A percentile compares a stretch with the other conserved stretches of the same genome.
Conservation (phyloP, 1,139 yeast genomes). For the Magnusiomyces paraingens region DNA sequence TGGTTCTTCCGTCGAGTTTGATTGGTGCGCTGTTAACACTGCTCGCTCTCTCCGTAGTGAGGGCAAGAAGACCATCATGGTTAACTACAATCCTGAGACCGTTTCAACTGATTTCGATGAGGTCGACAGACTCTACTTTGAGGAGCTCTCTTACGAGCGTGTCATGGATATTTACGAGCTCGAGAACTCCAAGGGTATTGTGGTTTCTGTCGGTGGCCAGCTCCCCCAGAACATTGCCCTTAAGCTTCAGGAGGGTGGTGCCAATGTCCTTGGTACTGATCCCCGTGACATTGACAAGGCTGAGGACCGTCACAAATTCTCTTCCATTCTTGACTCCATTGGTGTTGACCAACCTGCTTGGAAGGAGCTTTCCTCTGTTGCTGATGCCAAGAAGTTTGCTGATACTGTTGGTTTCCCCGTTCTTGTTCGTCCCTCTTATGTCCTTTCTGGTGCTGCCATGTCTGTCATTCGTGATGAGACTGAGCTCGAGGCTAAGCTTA, state of each 20-base stretch:
- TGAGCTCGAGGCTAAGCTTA: slow-evolving; percentile 79
- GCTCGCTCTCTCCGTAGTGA: slow-evolving; percentile 88
- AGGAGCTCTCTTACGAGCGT: slow-evolving; percentile 90
- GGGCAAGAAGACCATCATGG: slow-evolving; percentile 89
- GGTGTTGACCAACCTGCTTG: slow-evolving; percentile 99
- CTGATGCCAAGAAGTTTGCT: slow-evolving; percentile 91
- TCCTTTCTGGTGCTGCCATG: slow-evolving; percentile 98
- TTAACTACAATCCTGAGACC: slow-evolving; percentile 97
- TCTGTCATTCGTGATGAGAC: slow-evolving; percentile 88
- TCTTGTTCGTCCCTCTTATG: slow-evolving; percentile 95
- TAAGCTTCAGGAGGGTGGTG: slow-evolving; percentile 88
- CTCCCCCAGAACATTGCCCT: slow-evolving; percentile 95
- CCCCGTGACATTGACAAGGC: slow-evolving; percentile 99
- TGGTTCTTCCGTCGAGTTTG: slow-evolving; percentile 92
- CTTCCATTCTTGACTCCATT: slow-evolving; percentile 93
- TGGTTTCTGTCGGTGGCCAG: slow-evolving; percentile 99
- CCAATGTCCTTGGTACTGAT: slow-evolving; percentile 91
- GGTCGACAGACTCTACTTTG: slow-evolving; percentile 95
- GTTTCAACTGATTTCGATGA: slow-evolving; percentile 98
- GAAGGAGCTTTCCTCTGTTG: slow-evolving; percentile 93
- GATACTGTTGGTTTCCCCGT: slow-evolving; percentile 91
- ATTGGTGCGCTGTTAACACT: slow-evolving; percentile 95
- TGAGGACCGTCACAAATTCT: slow-evolving; percentile 95
- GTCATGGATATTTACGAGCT: slow-evolving; percentile 92
- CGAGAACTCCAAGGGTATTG: slow-evolving; percentile 87